Conservation (phyloP, 1,284 basidiomycete species). For the Apiotrichum mycotoxinovorans region DNA sequence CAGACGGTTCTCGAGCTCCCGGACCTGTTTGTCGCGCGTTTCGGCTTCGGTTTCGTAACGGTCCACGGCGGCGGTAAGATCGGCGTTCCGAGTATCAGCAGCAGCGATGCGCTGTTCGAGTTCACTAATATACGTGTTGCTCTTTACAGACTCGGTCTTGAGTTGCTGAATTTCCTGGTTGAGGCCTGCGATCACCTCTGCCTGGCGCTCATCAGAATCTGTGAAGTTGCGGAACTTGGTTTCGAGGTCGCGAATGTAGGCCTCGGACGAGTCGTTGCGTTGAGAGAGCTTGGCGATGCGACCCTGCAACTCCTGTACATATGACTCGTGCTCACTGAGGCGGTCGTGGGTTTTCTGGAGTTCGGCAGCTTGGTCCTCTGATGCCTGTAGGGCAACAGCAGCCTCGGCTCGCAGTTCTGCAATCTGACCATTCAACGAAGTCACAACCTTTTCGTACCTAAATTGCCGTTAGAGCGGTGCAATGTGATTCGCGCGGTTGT, state of each 20-base stretch:
- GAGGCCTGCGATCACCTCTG: conserved; percentile 72
- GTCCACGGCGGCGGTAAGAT: conserved; percentile 68
- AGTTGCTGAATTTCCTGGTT: conserved; percentile 75
- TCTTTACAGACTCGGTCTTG: conserved; percentile 70
- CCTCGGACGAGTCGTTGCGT: conserved; percentile 85
- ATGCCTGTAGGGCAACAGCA: conserved; percentile 34
- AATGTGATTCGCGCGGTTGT: background rate
- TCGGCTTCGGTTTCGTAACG: conserved; percentile 73
- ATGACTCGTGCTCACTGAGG: conserved; percentile 73
- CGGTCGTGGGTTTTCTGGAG: conserved; percentile 63
- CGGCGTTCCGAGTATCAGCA: conserved; percentile 69
- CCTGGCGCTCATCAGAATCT: conserved; percentile 69
- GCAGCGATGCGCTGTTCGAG: conserved; percentile 76
- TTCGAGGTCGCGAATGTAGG: conserved; percentile 88
- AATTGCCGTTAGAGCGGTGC: background rate
- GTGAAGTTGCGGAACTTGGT: conserved; percentile 78
- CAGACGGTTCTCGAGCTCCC: conserved; percentile 67
- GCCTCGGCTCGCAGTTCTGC: conserved; percentile 83
- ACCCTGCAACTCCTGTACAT: conserved; percentile 76
- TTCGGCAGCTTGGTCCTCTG: conserved; percentile 83
- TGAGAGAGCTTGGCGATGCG: conserved; percentile 78
- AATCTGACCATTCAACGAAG: conserved; percentile 83
- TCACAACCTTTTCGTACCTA: conserved; percentile 90
- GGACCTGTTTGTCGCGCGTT: conserved; percentile 61
- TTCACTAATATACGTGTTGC: conserved; percentile 78